Evolutionary conservation across 2,329 filamentous ascomycete species (phyloP).

Genomic region (Metarhizium humberi): DNA sequence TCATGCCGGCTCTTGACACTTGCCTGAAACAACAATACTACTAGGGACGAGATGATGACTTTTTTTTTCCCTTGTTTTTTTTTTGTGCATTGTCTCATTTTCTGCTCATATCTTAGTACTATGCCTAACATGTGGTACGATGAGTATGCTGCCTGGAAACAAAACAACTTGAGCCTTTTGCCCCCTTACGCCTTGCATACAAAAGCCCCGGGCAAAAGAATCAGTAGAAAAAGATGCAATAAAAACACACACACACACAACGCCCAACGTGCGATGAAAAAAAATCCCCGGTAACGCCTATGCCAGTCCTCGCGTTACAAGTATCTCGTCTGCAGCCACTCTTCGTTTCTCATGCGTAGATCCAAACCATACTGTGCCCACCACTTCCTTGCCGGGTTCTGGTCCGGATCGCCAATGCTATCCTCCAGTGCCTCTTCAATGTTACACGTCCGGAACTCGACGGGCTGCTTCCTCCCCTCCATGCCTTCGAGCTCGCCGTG

Average conservation of each 20-base stretch:
- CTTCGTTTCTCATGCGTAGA: conserved; percentile 70
- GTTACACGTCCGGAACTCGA: conserved; percentile 91
- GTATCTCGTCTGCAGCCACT: conserved; percentile 80
- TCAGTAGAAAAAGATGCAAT: no score
- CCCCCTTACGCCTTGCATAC: background rate
- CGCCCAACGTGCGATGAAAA: background rate
- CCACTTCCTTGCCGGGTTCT: conserved; percentile 69
- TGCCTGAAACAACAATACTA: no score
- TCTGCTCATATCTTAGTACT: background rate
- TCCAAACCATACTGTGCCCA: conserved; percentile 82
- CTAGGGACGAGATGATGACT: no score
- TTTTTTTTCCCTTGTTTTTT: no score
- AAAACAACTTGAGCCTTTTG: background rate
- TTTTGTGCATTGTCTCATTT: background rate
- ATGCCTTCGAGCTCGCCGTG: conserved; percentile 44
- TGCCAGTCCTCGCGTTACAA: conserved; percentile 31
- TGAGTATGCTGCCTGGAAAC: background rate
- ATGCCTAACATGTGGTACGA: background rate
- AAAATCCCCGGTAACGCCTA: background rate
- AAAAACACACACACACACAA: background rate
- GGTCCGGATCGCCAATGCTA: conserved; percentile 53
- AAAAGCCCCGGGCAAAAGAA: background rate
- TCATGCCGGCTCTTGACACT: no score
- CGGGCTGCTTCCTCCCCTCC: conserved; percentile 51
- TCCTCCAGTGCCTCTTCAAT: conserved; percentile 93